Base-by-base conservation (phyloP, 2,329 filamentous ascomycete species). In the Davidsoniella virescens region DNA sequence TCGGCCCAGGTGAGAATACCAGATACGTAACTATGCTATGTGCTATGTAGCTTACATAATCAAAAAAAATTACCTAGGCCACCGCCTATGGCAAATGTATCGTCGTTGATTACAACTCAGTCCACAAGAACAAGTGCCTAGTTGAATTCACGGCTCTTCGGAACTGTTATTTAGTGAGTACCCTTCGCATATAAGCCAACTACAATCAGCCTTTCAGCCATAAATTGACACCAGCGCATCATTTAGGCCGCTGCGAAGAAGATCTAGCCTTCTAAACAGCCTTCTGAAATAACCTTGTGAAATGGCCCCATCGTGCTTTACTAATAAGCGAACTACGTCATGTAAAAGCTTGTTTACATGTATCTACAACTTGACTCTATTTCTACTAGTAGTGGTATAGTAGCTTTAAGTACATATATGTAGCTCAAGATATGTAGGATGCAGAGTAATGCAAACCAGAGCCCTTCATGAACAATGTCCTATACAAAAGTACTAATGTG, bases 81-180 rank as follows among this genome's bases (percentile, higher is more conserved):
- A 73, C 86, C 2, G 70, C 76, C 10, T 98, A 96, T 61, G 92
- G 90, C 57, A 88, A 87, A 70, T 98, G 92, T 63, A 80, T 98
- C 56, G 75, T 90, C 47, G 77, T 78, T 38, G 90, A 96, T 61
- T 96, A 94, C 66, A 90, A 90, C 61, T 78, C 87, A 3, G 78
- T 94, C 2, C 76, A 87, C 58, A 94, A 94, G 62, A 86, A 95
- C 61, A 92, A 92, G 70, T 98, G 92, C 61, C 72, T 73, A 4
- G 78, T 78, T 52, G 87, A 95, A 61, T 96, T 98, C 58, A 70
- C 92, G 64, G 78, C 69, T 56, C 64, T 96, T 45, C 94, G 94
- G 63, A 73, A 94, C 57, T 96, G 90, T 62, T 94, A 87, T 61
- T 60, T 93, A 60, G 88, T 94, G 17, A 44, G 52, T 14, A 4